Percentiles rank a stretch among this genome's conserved stretches.
These are phyloP conservation scores for Boletus rubescentipes DNA, from an alignment of 768 basidiomycete genomes.

Conservation along the genomic window DNA sequence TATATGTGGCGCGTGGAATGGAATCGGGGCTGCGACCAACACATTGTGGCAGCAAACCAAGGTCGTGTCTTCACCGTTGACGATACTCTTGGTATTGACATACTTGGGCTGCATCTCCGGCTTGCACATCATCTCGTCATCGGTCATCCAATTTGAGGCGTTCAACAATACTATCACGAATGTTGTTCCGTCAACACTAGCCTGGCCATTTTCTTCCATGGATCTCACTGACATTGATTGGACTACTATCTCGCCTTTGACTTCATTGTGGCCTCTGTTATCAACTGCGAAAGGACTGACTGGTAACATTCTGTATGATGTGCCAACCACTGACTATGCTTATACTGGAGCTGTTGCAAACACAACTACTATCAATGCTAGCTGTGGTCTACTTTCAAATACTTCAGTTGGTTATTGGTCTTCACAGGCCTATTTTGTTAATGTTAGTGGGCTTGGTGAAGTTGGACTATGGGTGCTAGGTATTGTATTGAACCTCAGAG, in stretches of 20 bases:
- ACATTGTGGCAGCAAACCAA: conserved; percentile 21
- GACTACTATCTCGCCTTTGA: not conserved
- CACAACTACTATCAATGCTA: conserved; percentile 15
- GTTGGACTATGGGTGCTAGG: not conserved
- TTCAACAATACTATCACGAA: conserved; percentile 6
- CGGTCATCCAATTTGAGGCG: conserved; percentile 19
- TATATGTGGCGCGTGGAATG: conserved; percentile 18
- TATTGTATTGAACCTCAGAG: not conserved
- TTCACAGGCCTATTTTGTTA: not conserved
- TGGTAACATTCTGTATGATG: conserved; percentile 19
- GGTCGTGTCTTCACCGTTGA: conserved; percentile 5
- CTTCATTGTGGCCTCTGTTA: not conserved
- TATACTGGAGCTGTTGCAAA: conserved; percentile 13
- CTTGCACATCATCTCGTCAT: conserved; percentile 24
- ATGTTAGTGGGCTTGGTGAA: conserved; percentile 6
- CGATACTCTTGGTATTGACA: conserved; percentile 4
- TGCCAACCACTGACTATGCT: not conserved
- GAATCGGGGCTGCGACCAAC: conserved; percentile 22
- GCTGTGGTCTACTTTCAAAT: conserved; percentile 16
- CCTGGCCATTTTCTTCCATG: not conserved
- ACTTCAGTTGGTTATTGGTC: not conserved
- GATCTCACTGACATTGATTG: not conserved
- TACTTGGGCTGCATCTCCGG: conserved; percentile 19
- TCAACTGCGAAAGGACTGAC: conserved; percentile 10
- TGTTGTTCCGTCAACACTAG: not conserved